Conservation (phyloP, 768 basidiomycete genomes). For the Austroboletus eburneus region DNA sequence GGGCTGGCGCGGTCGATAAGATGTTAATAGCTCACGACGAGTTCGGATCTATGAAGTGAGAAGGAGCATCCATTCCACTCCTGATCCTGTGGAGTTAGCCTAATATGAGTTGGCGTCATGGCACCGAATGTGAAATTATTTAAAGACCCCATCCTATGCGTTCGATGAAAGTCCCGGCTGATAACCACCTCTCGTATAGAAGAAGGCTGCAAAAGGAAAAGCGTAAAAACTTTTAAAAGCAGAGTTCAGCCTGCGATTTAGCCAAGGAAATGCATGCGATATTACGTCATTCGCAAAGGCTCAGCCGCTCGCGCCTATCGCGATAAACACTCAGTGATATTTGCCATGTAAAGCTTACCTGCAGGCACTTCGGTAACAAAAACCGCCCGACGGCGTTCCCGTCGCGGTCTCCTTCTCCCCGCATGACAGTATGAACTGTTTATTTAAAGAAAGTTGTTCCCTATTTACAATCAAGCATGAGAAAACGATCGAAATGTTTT, state of each 20-base stretch:
- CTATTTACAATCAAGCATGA: conserved; percentile 14
- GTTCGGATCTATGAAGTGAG: not conserved
- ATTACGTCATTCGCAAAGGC: too few species aligned
- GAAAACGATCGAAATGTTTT: conserved; percentile 14
- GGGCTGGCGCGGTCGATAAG: conserved; percentile 16
- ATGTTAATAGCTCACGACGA: conserved; percentile 13
- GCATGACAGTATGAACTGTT: not conserved
- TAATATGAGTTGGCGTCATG: not conserved
- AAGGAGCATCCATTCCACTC: not conserved
- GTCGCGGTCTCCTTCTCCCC: not conserved
- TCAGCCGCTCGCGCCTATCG: too few species aligned
- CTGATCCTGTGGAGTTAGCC: not conserved
- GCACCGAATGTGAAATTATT: too few species aligned
- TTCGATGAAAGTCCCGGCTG: too few species aligned
- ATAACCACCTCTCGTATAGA: too few species aligned
- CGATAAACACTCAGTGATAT: too few species aligned
- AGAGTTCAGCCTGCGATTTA: too few species aligned
- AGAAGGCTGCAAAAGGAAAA: too few species aligned
- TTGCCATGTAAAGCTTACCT: too few species aligned
- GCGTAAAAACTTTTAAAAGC: too few species aligned
- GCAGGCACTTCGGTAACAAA: not conserved
- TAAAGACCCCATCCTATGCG: too few species aligned
- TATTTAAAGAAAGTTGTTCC: conserved; percentile 19
- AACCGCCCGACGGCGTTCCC: not conserved
- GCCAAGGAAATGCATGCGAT: too few species aligned